Percentiles rank a stretch among this genome's conserved stretches.
phyloP scores from a whole-genome alignment of 768 basidiomycete genomes.

The Galerina sulciceps region DNA sequence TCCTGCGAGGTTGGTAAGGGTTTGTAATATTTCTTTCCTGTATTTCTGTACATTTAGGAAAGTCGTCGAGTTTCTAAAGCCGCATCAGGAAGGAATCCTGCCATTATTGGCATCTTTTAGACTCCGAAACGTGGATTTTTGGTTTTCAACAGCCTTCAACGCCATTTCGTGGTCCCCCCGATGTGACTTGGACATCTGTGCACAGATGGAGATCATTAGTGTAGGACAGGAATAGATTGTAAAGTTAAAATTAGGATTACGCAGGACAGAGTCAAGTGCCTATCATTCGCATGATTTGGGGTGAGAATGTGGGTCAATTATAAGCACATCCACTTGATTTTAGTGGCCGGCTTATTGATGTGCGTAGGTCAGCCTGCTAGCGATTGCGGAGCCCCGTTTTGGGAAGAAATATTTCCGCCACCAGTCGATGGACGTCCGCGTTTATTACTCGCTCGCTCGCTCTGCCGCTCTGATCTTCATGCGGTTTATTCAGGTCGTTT shows the following conservation, averaged over 20 bases:
- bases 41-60: background rate
- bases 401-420: background rate
- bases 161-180: too few species aligned
- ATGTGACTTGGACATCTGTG: too few species aligned
- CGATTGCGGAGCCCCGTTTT: background rate
- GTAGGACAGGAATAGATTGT: too few species aligned
- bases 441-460: too few species aligned
- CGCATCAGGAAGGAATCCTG: conserved; percentile 23
- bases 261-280: background rate
- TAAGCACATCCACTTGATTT: background rate
- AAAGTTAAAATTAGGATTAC: background rate
- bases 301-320: background rate
- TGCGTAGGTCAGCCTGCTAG: too few species aligned
- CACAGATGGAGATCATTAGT: too few species aligned
- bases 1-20: too few species aligned
- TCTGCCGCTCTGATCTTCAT: too few species aligned
- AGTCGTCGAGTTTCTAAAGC: background rate
- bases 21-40: too few species aligned
- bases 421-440: background rate
- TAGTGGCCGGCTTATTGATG: background rate
- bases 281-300: background rate
- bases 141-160: too few species aligned
- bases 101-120: conserved; percentile 15
- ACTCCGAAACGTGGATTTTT: background rate
- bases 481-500: too few species aligned